Conservation (phyloP, 192 early-diverging fungal genomes). For the Linnemannia elongata region DNA sequence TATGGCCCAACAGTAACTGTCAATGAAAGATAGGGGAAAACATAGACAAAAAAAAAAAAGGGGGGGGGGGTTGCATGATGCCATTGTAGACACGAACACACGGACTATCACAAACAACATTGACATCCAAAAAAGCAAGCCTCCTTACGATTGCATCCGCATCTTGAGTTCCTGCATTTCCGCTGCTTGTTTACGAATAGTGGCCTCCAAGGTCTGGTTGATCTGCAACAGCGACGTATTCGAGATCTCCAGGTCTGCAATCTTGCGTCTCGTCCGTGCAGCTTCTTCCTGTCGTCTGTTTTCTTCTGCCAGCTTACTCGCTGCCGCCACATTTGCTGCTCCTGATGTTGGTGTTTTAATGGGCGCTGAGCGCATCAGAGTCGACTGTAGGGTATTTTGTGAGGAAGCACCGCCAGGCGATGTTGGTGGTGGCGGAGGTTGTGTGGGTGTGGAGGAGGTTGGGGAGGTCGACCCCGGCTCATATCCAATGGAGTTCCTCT, state of each 20-base stretch:
- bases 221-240: constrained; percentile 63
- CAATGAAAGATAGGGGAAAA: not conserved
- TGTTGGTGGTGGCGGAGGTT: not conserved
- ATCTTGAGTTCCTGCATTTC: constrained; percentile 64
- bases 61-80: not conserved
- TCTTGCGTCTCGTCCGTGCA: constrained; percentile 55
- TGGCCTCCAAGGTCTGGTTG: constrained; percentile 66
- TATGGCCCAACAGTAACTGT: not conserved
- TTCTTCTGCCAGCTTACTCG: constrained; percentile 37
- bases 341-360: constrained; percentile 9
- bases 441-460: constrained; percentile 3
- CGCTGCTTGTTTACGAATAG: constrained; percentile 62
- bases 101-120: not conserved
- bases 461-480: not conserved
- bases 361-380: constrained; percentile 1
- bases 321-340: constrained; percentile 15
- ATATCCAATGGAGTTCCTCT: not conserved
- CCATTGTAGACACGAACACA: no score
- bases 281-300: constrained; percentile 40
- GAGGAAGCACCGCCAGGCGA: not conserved
- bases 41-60: not conserved
- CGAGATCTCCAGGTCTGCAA: constrained; percentile 70
- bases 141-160: constrained; percentile 47
- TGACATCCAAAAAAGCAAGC: constrained; percentile 2
- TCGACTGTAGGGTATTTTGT: not conserved